These are phyloP conservation scores for Cyberlindnera samutprakarnensis DNA, from an alignment of 805 yeast genomes.

Conservation along the genomic window DNA sequence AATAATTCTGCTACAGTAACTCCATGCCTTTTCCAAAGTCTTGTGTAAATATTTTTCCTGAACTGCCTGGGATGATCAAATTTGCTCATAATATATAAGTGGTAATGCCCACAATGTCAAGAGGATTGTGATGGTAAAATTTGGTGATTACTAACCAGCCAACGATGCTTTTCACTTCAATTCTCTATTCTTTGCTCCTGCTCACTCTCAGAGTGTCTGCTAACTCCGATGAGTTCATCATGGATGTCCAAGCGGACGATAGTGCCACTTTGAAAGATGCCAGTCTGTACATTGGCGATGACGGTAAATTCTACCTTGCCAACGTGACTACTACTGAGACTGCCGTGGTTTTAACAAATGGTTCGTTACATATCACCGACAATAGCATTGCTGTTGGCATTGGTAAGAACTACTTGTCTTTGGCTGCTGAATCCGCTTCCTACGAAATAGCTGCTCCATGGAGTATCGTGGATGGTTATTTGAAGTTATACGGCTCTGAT, in stretches of 20 bases:
- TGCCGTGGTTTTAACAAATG: slow-evolving; percentile 3
- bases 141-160: too few relatives aligned
- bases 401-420: slow-evolving; percentile 14
- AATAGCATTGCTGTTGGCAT: slow-evolving; percentile 5
- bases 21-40: too few relatives aligned
- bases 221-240: slow-evolving; percentile 6
- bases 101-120: too few relatives aligned
- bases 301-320: slow-evolving; percentile 4
- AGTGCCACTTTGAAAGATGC: slow-evolving; percentile 17
- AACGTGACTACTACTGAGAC: slow-evolving; percentile 2
- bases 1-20: too few relatives aligned
- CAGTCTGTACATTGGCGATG: slow-evolving; percentile 12
- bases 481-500: slow-evolving; percentile 11
- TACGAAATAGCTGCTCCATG: slow-evolving; percentile 9
- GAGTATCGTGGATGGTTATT: slow-evolving; percentile 10
- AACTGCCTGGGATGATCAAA: too few relatives aligned
- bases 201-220: slow-evolving; percentile 7
- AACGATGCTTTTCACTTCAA: too few relatives aligned
- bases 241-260: slow-evolving; percentile 9
- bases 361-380: slow-evolving; percentile 6
- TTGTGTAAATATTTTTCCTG: too few relatives aligned
- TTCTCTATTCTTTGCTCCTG: too few relatives aligned
- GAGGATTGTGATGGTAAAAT: too few relatives aligned
- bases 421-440: slow-evolving; percentile 4
- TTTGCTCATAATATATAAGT: too few relatives aligned